Base-by-base conservation (phyloP, 2,329 filamentous ascomycete species). In the Thielaviopsis ethacetica region DNA sequence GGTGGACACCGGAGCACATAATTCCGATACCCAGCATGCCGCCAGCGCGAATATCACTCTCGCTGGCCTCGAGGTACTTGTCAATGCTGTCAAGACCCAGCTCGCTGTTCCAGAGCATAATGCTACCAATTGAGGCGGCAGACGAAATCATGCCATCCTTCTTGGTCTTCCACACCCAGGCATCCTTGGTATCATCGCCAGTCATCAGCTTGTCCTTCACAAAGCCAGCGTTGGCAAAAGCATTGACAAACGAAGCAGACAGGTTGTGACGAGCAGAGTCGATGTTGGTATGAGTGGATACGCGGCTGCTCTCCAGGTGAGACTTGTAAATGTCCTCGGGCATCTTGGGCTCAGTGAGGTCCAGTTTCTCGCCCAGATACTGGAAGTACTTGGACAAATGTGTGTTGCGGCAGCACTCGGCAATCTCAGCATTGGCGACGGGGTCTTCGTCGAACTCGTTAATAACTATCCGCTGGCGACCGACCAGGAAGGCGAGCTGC, bases 281-380 rank as follows among this genome's bases (percentile, higher is more conserved):
- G 53, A 94, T 82, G 68, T 96, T 96, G 12, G 91, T 96, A 73
- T 95, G 81, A 41, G 90, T 91, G 24, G 89, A 88, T 57, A 94
- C 93, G 62, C 94, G 83, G 66, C 85, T 95, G 74, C 88, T 97
- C 73, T 98, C 93, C 5, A 98, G 80, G 71, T 98, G 93, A 68
- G 90, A 95, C 77, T 98, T 98, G 80, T 98, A 98, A 66, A 98
- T 98, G 67, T 98, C 94, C 69, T 98, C 93, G 0, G 91, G 94
- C 51, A 88, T 88, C 76, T 96, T 97, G 41, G 93, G 93, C 63
- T 98, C 93, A 50, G 97, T 76, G 57, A 98, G 91, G 71, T 98
- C 97, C 58, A 98, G 79, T 70, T 98, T 93, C 73, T 96, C 96
- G 60, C 85, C 94, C 34, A 98, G 76, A 5, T 86, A 82, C 72